Base-by-base conservation (phyloP, 495 filamentous ascomycete genomes). In the Podospora pseudopauciseta region DNA sequence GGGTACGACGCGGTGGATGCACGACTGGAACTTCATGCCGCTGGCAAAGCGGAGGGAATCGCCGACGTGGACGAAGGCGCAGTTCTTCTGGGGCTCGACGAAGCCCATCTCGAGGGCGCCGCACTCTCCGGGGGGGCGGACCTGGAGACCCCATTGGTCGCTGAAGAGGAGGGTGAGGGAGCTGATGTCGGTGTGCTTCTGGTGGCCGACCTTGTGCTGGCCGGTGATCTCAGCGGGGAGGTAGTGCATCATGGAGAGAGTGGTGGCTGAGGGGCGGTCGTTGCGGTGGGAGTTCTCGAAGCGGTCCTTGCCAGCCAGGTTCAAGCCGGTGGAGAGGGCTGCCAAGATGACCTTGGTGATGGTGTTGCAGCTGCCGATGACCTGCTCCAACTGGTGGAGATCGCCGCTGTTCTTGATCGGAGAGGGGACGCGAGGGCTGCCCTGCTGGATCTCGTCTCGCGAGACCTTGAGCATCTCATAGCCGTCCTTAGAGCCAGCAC, bases 121-220 rank as follows among this genome's bases (percentile, higher is more conserved):
- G 59, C 78, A 77, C 61, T 74, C 69, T 4, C 79, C 82, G 11
- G 81, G 81, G 1, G 80, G 79, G 0, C 82, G 80, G 66, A 87
- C 78, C 73, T 88, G 86, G 54, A 88, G 83, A 18, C 86, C 86
- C 82, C 81, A 84, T 75, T 87, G 79, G 72, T 83, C 78, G 65
- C 75, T 79, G 80, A 86, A 86, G 15, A 88, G 82, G 27, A 87
- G 73, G 7, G 86, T 87, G 65, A 87, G 77, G 49, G 81, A 82
- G 74, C 82, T 82, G 73, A 87, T 82, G 77, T 88, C 86, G 60
- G 86, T 88, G 77, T 88, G 85, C 77, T 83, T 84, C 73, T 85
- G 78, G 72, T 85, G 84, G 39, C 80, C 81, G 70, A 84, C 76
- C 73, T 80, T 78, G 73, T 78, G 73, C 69, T 77, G 75, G 60